Base-by-base conservation (phyloP, 176 grass and related monocot species). In the Alloteropsis semialata region DNA sequence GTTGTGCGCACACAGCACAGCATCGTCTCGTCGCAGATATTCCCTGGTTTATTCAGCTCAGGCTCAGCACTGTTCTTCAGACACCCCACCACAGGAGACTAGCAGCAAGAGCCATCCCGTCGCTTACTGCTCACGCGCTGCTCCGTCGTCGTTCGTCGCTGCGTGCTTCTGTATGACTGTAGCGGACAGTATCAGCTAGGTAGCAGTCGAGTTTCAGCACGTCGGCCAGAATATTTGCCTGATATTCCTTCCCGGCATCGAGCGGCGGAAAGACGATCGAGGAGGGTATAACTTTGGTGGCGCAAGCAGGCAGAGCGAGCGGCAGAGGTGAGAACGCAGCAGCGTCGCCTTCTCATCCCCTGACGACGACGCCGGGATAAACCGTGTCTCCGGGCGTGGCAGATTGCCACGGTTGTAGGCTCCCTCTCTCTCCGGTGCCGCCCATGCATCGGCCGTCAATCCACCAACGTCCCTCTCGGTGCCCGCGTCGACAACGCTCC, bases 181-280 rank as follows among this genome's bases (percentile, higher is more conserved):
- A 55, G n/a, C n/a, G n/a, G n/a, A n/a, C n/a, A n/a, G n/a, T n/a
- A n/a, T n/a, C n/a, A n/a, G n/a, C n/a, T n/a, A n/a, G n/a, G n/a
- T n/a, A n/a, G n/a, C n/a, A n/a, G n/a, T n/a, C n/a, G n/a, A n/a
- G n/a, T n/a, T n/a, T n/a, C 48, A 3, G 48, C 71, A 6, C 30
- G 30, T 54, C 48, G 48, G 29, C 45, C 28, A 12, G 71, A 74
- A 74, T 74, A 74, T 74, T 34, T 72, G 44, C n/a, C 66, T 45
- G 39, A 28, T 14, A 44, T 46, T 28, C n/a, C n/a, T n/a, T n/a
- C 70, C 9, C 17, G 49, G 72, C 72, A 54, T 74, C 30, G 72
- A 74, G n/a, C 9, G 48, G 9, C 48, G 72, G 72, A 74, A 54
- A 29, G 17, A 22, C 11, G 19, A 55, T 12, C 28, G 29, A n/a